Evolutionary conservation across 2,329 filamentous ascomycete genomes (phyloP).

Genomic region (Talaromyces marneffei): DNA sequence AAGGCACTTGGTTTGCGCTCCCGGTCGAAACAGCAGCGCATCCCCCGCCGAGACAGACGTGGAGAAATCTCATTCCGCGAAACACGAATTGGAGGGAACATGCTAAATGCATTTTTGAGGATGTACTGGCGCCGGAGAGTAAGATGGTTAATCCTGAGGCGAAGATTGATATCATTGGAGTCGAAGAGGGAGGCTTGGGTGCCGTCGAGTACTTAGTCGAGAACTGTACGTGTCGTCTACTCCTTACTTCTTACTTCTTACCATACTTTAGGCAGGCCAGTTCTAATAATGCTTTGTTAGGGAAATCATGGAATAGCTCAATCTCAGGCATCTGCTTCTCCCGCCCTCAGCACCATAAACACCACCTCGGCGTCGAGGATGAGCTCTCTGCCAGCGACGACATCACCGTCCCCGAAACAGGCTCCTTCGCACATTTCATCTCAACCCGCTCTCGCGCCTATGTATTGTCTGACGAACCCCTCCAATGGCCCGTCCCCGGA

Average conservation of each 20-base stretch:
- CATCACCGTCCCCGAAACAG: not conserved
- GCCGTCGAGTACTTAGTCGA: slow-evolving; percentile 55
- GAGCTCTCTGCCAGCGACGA: not conserved
- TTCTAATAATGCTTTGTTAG: slow-evolving; percentile 21
- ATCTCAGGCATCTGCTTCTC: slow-evolving; percentile 38
- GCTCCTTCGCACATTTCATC: slow-evolving; percentile 29
- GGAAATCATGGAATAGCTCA: slow-evolving; percentile 34
- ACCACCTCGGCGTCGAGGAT: slow-evolving; percentile 18
- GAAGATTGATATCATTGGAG: slow-evolving; percentile 63
- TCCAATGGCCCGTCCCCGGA: slow-evolving; percentile 51
- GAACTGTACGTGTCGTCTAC: slow-evolving; percentile 40
- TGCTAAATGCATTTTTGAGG: slow-evolving; percentile 60
- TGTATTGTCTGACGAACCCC: slow-evolving; percentile 46
- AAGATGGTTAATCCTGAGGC: slow-evolving; percentile 46
- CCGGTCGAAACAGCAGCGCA: slow-evolving; percentile 61
- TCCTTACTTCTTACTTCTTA: not conserved
- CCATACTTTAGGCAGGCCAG: no score
- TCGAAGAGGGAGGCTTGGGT: slow-evolving; percentile 60
- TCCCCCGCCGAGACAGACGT: slow-evolving; percentile 45
- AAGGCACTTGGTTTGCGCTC: slow-evolving; percentile 51
- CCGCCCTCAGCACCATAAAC: slow-evolving; percentile 32
- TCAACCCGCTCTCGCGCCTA: slow-evolving; percentile 58
- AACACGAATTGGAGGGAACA: slow-evolving; percentile 58
- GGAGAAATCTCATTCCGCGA: slow-evolving; percentile 57
- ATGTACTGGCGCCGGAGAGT: slow-evolving; percentile 46